phyloP scores from a whole-genome alignment of 1,284 basidiomycete species.

The Boletus semigastroideus region DNA sequence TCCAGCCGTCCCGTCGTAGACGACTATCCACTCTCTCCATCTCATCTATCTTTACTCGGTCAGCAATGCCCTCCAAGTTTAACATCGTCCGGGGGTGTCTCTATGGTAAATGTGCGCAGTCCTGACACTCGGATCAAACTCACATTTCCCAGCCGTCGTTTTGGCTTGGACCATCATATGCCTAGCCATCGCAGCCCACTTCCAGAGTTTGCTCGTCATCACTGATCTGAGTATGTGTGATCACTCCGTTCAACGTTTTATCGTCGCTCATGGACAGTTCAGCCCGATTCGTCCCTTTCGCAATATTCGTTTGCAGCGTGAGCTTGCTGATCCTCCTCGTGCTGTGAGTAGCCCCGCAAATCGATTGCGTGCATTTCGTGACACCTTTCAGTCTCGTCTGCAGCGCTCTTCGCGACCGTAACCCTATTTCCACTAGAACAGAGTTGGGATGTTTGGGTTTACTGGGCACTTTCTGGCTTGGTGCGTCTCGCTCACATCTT shows the following conservation, averaged over 20 bases:
- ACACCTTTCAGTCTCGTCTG: constrained; percentile 51
- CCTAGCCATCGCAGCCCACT: constrained; percentile 72
- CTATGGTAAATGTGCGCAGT: constrained; percentile 48
- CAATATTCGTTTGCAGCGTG: constrained; percentile 71
- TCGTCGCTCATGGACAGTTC: constrained; percentile 7
- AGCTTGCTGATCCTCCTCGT: constrained; percentile 65
- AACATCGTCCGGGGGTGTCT: constrained; percentile 61
- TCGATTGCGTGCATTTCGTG: constrained; percentile 1
- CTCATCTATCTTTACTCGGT: constrained; percentile 27
- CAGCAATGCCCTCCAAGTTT: constrained; percentile 53
- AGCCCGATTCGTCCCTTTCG: constrained; percentile 84
- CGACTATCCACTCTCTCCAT: constrained; percentile 32
- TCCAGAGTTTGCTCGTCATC: constrained; percentile 63
- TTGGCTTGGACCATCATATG: constrained; percentile 73
- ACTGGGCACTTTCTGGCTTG: constrained; percentile 75
- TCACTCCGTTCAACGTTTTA: background rate
- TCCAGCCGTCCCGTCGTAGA: constrained; percentile 40
- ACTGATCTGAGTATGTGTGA: constrained; percentile 71
- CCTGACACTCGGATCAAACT: constrained; percentile 11
- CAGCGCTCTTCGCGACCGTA: constrained; percentile 60
- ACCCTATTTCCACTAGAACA: constrained; percentile 75
- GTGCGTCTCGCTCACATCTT: constrained; percentile 41
- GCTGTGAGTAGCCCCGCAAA: constrained; percentile 50
- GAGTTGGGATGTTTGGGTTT: constrained; percentile 70
- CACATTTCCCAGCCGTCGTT: constrained; percentile 47